Evolutionary conservation across 805 yeast species (phyloP).

Genomic region (Wickerhamiella dianesei): DNA sequence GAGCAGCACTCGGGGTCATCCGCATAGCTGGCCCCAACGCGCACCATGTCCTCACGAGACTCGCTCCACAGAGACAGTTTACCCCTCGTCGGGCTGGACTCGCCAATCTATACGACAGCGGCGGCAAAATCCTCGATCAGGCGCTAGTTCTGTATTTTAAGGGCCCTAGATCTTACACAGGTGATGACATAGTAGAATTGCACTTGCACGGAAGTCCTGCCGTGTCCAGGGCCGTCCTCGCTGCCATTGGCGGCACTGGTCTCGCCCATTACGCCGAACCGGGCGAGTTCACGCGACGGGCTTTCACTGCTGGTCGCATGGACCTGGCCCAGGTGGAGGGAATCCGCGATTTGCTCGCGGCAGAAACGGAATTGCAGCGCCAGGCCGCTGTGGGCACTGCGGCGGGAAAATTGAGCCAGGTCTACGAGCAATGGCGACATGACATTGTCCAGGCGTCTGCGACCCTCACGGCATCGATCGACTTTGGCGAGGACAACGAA

Average conservation of each 20-base stretch:
- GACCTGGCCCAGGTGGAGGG: constrained; percentile 90
- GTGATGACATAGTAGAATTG: constrained; percentile 81
- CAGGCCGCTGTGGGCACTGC: constrained; percentile 59
- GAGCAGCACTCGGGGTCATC: constrained; percentile 78
- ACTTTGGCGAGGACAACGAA: constrained; percentile 90
- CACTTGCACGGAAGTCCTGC: constrained; percentile 93
- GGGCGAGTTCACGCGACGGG: constrained; percentile 84
- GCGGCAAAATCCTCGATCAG: constrained; percentile 46
- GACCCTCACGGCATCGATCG: constrained; percentile 72
- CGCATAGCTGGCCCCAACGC: constrained; percentile 60
- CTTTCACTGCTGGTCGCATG: constrained; percentile 68
- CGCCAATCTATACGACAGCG: constrained; percentile 35
- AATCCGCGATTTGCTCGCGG: constrained; percentile 72
- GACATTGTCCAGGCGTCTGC: constrained; percentile 55
- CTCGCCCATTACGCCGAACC: constrained; percentile 72
- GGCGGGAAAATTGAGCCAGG: constrained; percentile 46
- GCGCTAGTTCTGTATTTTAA: constrained; percentile 58
- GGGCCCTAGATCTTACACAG: constrained; percentile 73
- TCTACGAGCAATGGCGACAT: constrained; percentile 55
- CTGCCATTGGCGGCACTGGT: constrained; percentile 34
- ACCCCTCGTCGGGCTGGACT: constrained; percentile 43
- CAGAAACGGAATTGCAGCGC: constrained; percentile 86
- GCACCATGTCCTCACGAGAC: constrained; percentile 3
- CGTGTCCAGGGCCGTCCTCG: constrained; percentile 53
- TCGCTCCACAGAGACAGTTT: constrained; percentile 26